A percentile compares a stretch with the other conserved stretches of the same genome.
Conservation (phyloP, 2,329 filamentous ascomycete species). For the Nothophaeocryptopus gaeumannii region DNA sequence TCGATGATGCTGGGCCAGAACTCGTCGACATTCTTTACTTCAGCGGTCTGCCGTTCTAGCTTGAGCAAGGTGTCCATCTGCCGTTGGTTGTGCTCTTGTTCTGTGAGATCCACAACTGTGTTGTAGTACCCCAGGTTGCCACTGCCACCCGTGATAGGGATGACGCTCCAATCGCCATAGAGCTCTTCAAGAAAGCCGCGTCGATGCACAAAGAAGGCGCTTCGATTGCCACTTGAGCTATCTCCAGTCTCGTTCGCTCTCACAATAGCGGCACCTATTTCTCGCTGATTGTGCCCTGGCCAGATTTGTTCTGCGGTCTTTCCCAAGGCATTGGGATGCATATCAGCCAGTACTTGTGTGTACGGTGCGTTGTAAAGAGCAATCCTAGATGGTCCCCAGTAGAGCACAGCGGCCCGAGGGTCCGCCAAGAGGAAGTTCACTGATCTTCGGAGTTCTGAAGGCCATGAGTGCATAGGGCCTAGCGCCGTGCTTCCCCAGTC, state of each 20-base stretch:
- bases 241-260: constrained; percentile 19
- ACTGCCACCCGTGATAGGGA: constrained; percentile 12
- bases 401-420: constrained; percentile 17
- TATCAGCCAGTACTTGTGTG: constrained; percentile 30
- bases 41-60: constrained; percentile 14
- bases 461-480: constrained; percentile 21
- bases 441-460: constrained; percentile 12
- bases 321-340: constrained; percentile 28
- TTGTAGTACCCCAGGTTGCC: constrained; percentile 18
- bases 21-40: constrained; percentile 14
- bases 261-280: constrained; percentile 10
- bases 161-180: constrained; percentile 18
- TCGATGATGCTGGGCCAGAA: constrained; percentile 18
- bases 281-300: constrained; percentile 4
- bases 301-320: constrained; percentile 19
- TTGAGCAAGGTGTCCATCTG: constrained; percentile 18
- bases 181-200: constrained; percentile 18
- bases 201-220: constrained; percentile 13
- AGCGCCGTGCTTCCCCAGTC: constrained; percentile 20
- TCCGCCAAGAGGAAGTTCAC: constrained; percentile 23
- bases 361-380: constrained; percentile 40
- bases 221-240: constrained; percentile 7
- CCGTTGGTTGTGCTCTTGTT: constrained; percentile 18
- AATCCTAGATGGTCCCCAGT: constrained; percentile 30
- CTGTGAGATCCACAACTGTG: constrained; percentile 17